Conservation (phyloP, 164 flowering plant species). For the Echeveria elegans region DNA sequence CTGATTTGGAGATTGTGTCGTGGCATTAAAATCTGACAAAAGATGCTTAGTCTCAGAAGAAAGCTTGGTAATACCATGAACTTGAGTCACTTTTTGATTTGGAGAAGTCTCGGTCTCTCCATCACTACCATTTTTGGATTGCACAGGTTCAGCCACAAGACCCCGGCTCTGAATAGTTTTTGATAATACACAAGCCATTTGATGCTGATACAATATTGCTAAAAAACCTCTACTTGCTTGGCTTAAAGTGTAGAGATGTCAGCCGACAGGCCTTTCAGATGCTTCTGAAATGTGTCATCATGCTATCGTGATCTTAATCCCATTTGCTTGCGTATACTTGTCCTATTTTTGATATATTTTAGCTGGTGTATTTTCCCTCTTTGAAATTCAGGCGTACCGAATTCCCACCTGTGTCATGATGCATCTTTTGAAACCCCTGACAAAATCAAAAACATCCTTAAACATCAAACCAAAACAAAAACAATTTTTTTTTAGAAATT, state of each 20-base stretch:
- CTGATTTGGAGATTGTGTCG: background rate
- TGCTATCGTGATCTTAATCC: background rate
- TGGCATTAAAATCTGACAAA: background rate
- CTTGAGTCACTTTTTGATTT: background rate
- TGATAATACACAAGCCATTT: conserved; percentile 37
- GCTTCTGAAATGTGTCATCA: background rate
- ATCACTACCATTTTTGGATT: background rate
- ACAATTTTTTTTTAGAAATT: too few relatives aligned
- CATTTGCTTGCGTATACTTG: background rate
- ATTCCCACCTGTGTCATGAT: background rate
- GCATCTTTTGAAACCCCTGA: background rate
- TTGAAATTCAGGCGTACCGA: background rate
- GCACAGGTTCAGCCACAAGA: conserved; percentile 25
- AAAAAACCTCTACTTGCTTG: conserved; percentile 5
- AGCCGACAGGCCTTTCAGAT: background rate
- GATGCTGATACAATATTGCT: conserved; percentile 7
- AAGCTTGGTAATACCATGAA: background rate
- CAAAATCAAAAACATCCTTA: background rate
- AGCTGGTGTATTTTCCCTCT: background rate
- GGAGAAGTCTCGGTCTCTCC: conserved; percentile 17
- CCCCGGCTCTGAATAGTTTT: conserved; percentile 30
- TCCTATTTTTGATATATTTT: background rate
- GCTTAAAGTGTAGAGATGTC: background rate
- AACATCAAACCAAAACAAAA: background rate
- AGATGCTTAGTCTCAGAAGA: background rate